Evolutionary conservation across 164 flowering plant genomes (phyloP), one percentile per base, ranked within the genome.

Genomic region (Piper longum): DNA sequence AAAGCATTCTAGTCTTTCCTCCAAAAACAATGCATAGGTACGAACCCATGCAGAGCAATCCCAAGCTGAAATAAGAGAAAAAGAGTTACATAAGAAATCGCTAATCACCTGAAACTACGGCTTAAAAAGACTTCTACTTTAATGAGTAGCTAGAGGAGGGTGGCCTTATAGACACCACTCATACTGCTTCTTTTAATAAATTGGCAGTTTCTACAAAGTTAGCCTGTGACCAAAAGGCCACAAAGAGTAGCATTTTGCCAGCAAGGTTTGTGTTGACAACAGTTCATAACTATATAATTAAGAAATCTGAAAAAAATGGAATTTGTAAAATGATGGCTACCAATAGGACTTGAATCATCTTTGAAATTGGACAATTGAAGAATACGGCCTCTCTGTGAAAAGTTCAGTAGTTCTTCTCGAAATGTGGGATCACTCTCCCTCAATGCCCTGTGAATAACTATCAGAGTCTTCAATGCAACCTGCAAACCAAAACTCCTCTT

Each of bases 21-120:
- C 99, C 81, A 93, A 75, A 71, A 86, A 93, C 43, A 82, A 74
- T 42, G 88, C 96, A 82, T 93, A 93, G 2, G 96, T 85, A 66
- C 99, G 91, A 57, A 93, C 99, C 97, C 99, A 93, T 41, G 86
- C 97, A 67, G 99, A 93, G 75, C 96, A 93, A 82, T 93, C 99
- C 99, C 99, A 93, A 67, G 99, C 99, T 93, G 82, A 51, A 68
- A 57, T 65, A 61, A 54, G 61, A 67, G 41, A 43, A 41, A 16
- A 43, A 6, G 14, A 44, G 16, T 1, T 26, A 26, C 36, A 26
- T 26, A 26, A 26, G 36, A 0, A 26, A 26, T 26, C 36, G 2
- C 36, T 26, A 26, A 26, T 26, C 36, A 26, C 36, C 36, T 26
- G 36, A 1, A 26, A 26, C 36, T 26, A 26, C 36, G 36, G 36